Base-by-base conservation (phyloP, 768 basidiomycete species). In the Hericium coralloides region DNA sequence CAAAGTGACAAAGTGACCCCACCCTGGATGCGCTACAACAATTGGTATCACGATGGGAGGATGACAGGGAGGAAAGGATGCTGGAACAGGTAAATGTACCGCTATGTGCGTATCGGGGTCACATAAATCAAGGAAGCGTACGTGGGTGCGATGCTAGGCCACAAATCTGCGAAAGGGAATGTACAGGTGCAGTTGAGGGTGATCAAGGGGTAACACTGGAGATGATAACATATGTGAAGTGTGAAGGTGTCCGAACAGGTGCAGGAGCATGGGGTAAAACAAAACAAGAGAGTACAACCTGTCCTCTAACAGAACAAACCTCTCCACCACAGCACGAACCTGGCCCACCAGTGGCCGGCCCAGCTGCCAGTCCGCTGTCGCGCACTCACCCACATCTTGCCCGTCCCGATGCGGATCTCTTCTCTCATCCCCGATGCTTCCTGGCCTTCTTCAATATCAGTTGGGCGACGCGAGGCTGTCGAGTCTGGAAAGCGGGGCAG, bases 301-400 rank as follows among this genome's bases (percentile, higher is more conserved):
- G 43, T 45, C 59, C 22, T 10, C 71, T 78, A 91, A 71, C 88
- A 89, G 72, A 92, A 92, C 50, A 86, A 61, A 69, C 79, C 80
- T 68, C 80, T 81, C 80, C 84, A 89, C 92, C 92, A 94, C 49
- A 83, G 69, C 63, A 81, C 72, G 66, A 94, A 83, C 60, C 86
- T 76, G 47, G 81, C 81, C 89, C 89, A 93, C 81, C 84, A 88
- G 47, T 81, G 76, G 20, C 92, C 90, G 65, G 81, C 74, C 83
- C 84, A 92, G 12, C 82, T 85, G 26, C 78, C 75, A 39, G 72
- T 70, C 38, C 92, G 83, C 47, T 70, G 66, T 63, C 78, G 81
- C 20, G 76, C 66, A 55, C 89, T 84, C 26, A 90, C 71, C 85
- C 87, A 90, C 80, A 95, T 86, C 49, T 78, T 74, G 8, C 92